Percentiles rank a stretch among this genome's conserved stretches.
Conservation (phyloP, 805 yeast genomes). For the Wickerhamiella qilinensis region DNA sequence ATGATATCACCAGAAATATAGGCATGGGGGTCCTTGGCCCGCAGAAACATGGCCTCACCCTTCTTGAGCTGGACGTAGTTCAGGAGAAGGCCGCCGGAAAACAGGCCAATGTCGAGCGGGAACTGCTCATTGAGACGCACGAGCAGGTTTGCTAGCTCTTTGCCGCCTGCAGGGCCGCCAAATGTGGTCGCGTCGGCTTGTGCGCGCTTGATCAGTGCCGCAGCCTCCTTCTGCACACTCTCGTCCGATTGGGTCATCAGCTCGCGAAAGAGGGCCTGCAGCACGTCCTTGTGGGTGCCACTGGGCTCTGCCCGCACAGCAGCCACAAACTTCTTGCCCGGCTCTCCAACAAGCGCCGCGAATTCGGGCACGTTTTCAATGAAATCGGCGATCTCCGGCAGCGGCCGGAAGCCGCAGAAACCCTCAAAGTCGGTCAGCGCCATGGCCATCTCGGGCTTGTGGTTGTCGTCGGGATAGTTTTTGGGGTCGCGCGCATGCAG, state of each 20-base stretch:
- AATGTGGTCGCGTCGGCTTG: conserved; percentile 22
- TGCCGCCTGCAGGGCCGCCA: conserved; percentile 24
- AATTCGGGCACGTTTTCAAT: conserved; percentile 67
- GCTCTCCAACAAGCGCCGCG: conserved; percentile 48
- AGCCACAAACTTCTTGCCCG: conserved; percentile 35
- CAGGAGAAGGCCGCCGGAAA: conserved; percentile 85
- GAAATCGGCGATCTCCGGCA: conserved; percentile 54
- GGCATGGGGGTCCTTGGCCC: conserved; percentile 97
- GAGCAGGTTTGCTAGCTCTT: conserved; percentile 53
- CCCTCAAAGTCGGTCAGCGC: conserved; percentile 95
- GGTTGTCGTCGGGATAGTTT: conserved; percentile 94
- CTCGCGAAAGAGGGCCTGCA: conserved; percentile 61
- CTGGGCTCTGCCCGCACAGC: conserved; percentile 17
- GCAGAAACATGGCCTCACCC: conserved; percentile 94
- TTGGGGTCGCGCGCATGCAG: conserved; percentile 73
- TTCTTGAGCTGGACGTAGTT: conserved; percentile 69
- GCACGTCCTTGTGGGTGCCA: conserved; percentile 42
- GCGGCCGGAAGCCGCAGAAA: conserved; percentile 93
- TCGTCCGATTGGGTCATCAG: conserved; percentile 72
- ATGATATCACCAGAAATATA: conserved; percentile 93
- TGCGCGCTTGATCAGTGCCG: conserved; percentile 52
- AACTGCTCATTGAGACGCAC: conserved; percentile 71
- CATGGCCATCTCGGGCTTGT: conserved; percentile 99
- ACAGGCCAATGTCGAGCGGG: conserved; percentile 85
- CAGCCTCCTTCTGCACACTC: conserved; percentile 40